Evolutionary conservation across 768 basidiomycete species (phyloP).

Genomic region (Pulveroboletus sp.): DNA sequence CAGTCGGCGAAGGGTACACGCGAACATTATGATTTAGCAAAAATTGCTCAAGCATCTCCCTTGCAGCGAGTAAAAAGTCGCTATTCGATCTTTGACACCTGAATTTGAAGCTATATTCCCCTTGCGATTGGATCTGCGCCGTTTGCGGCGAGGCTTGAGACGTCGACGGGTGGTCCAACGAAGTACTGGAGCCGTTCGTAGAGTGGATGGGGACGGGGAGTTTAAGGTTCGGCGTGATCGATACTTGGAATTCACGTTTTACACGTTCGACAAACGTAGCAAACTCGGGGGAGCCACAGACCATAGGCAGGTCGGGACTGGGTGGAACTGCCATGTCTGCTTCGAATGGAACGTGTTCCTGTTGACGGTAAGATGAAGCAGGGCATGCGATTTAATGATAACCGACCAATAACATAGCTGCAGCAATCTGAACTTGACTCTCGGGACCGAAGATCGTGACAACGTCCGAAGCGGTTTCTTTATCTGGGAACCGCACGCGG

Average conservation of each 20-base stretch:
- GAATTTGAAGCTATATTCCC: slow-evolving; percentile 92
- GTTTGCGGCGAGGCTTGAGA: slow-evolving; percentile 20
- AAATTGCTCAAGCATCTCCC: slow-evolving; percentile 93
- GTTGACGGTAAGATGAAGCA: slow-evolving; percentile 5
- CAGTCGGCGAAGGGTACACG: slow-evolving; percentile 74
- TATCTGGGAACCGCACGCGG: slow-evolving; percentile 87
- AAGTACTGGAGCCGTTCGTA: slow-evolving; percentile 45
- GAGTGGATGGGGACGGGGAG: slow-evolving; percentile 31
- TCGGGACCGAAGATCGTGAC: slow-evolving; percentile 97
- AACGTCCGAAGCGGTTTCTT: slow-evolving; percentile 90
- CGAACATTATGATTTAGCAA: slow-evolving; percentile 80
- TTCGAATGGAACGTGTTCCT: slow-evolving; percentile 97
- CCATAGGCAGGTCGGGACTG: slow-evolving; percentile 69
- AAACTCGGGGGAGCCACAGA: slow-evolving; percentile 82
- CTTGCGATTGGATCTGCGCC: slow-evolving; percentile 23
- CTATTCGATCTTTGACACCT: slow-evolving; percentile 93
- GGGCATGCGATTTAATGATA: not conserved
- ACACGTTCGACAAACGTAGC: slow-evolving; percentile 81
- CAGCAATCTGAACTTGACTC: slow-evolving; percentile 94
- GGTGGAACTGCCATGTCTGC: slow-evolving; percentile 92
- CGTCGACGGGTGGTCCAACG: slow-evolving; percentile 46
- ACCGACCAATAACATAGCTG: slow-evolving; percentile 88
- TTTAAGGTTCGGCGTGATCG: slow-evolving; percentile 81
- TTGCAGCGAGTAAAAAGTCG: slow-evolving; percentile 85
- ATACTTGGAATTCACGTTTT: slow-evolving; percentile 92